A percentile compares a stretch with the other conserved stretches of the same genome.
phyloP scores from a whole-genome alignment of 2,329 filamentous ascomycete species.

The Colletotrichum cereale region DNA sequence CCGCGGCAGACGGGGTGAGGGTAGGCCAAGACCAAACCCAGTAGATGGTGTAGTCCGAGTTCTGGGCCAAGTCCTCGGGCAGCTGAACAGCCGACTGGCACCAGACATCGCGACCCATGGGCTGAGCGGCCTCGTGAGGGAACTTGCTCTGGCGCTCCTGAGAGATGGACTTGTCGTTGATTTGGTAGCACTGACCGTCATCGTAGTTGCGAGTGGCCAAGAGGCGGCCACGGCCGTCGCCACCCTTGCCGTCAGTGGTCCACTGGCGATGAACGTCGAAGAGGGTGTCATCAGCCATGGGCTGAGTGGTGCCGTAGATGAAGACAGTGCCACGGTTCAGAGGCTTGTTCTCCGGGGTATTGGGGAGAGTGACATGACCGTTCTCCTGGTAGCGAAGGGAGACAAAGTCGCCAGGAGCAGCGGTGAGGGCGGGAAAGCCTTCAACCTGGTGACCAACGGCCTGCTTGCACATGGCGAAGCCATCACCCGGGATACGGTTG shows the following conservation, averaged over 20 bases:
- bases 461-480: constrained; percentile 42
- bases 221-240: constrained; percentile 81
- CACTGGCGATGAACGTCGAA: constrained; percentile 80
- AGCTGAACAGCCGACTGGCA: constrained; percentile 88
- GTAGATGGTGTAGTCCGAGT: constrained; percentile 83
- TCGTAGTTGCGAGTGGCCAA: constrained; percentile 86
- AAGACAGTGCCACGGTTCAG: constrained; percentile 78
- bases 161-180: constrained; percentile 72
- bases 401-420: constrained; percentile 71
- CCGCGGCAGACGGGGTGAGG: constrained; percentile 58
- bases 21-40: constrained; percentile 98
- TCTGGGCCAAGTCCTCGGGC: constrained; percentile 72
- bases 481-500: constrained; percentile 72
- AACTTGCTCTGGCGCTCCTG: constrained; percentile 68
- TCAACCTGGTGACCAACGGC: constrained; percentile 12
- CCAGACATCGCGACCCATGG: constrained; percentile 71
- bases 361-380: constrained; percentile 76
- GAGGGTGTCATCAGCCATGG: constrained; percentile 62
- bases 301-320: constrained; percentile 77
- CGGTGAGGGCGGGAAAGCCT: constrained; percentile 72
- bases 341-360: constrained; percentile 70
- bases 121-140: constrained; percentile 61
- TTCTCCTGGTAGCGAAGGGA: constrained; percentile 80
- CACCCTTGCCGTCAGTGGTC: constrained; percentile 84
- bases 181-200: constrained; percentile 90